These are phyloP conservation scores for Fistulinella prunicolor DNA, from an alignment of 768 basidiomycete species.

Conservation along the genomic window DNA sequence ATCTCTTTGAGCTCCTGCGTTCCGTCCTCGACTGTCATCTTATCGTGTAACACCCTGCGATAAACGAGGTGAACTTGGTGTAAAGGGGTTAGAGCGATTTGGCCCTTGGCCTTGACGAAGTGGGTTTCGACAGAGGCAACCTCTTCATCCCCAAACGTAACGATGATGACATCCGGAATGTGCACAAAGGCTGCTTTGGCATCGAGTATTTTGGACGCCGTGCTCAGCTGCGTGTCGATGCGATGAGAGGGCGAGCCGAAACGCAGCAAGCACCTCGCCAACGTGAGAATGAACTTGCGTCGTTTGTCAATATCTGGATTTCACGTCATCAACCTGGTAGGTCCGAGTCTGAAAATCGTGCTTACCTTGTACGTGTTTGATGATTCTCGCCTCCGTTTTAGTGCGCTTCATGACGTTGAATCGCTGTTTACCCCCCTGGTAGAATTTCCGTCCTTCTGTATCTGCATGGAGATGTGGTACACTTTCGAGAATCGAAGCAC, in stretches of 20 bases:
- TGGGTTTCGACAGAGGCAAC: conserved; percentile 73
- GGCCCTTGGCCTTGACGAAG: conserved; percentile 80
- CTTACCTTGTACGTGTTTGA: conserved; percentile 45
- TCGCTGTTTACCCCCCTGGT: conserved; percentile 30
- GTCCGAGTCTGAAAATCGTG: conserved; percentile 12
- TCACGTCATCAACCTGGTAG: conserved; percentile 1
- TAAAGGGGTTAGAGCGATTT: conserved; percentile 78
- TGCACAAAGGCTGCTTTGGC: conserved; percentile 84
- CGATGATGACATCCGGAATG: conserved; percentile 73
- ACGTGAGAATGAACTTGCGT: conserved; percentile 75
- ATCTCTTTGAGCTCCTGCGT: conserved; percentile 63
- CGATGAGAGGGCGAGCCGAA: conserved; percentile 95
- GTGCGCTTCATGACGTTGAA: conserved; percentile 31
- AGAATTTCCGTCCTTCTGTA: conserved; percentile 26
- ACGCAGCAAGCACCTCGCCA: conserved; percentile 85
- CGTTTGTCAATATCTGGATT: conserved; percentile 44
- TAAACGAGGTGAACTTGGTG: conserved; percentile 83
- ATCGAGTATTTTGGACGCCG: conserved; percentile 75
- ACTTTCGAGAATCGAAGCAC: neutral
- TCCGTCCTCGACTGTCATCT: conserved; percentile 70
- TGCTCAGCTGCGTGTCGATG: conserved; percentile 82
- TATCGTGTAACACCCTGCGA: conserved; percentile 82
- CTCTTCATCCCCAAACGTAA: conserved; percentile 76
- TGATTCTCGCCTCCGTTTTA: conserved; percentile 35
- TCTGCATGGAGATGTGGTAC: conserved; percentile 6